Evolutionary conservation across 1,284 basidiomycete species (phyloP), one percentile per base, ranked within the genome.

Genomic region (Erythrobasidium hasegawianum): DNA sequence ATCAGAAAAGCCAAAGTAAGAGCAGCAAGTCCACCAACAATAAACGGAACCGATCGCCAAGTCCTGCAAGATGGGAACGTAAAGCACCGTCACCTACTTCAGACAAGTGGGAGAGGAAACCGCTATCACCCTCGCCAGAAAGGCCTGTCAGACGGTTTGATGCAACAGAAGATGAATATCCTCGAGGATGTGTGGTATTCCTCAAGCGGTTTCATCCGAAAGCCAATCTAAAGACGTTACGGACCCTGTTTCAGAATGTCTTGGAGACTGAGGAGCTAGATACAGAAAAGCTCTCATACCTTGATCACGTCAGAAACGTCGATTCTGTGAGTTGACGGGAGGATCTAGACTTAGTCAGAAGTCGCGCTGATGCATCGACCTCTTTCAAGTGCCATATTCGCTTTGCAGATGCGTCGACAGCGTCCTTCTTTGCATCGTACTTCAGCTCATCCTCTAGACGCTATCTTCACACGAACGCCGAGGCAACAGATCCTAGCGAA

Each of bases 171-270:
- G 59, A 81, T 1, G 77, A 80, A 0, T 89, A 82, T 72, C 88
- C 88, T 0, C 79, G 76, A 1, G 79, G 81, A 33, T 88, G 87
- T 68, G 82, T 90, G 9, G 79, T 87, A 29, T 87, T 86, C 73
- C 81, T 85, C 7, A 84, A 84, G 50, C 82, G 87, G 72, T 72
- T 90, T 7, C 85, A 89, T 68, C 79, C 83, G 1, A 83, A 84
- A 65, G 87, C 87, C 20, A 89, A 88, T 75, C 88, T 87, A 75
- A 88, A 87, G 0, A 85, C 86, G 0, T 78, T 90, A n/a, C 84
- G 83, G 49, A 76, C 79, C 1, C 75, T 88, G 2, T 85, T 88
- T 69, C 73, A 78, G 2, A 72, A 75, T n/a, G 79, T 81, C 0
- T 80, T 83, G 47, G 56, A 52, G 56, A 8, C 20, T 2, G 67